Base-by-base conservation (phyloP, 176 grass and related monocot species). In the Juncus effusus region DNA sequence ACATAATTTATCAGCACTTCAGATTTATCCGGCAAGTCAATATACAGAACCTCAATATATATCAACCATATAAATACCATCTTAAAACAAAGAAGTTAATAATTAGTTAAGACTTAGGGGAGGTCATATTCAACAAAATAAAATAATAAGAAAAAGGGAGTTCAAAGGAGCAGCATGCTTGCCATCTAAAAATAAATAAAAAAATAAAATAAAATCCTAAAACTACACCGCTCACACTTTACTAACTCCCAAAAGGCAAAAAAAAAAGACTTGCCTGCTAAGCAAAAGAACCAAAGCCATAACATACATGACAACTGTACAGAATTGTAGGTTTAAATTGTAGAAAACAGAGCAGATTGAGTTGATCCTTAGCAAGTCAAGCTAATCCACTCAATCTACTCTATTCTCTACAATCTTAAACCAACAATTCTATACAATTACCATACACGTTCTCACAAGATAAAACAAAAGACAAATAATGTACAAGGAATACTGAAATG, bases 91-190 rank as follows among this genome's bases (percentile, higher is more conserved):
- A 28, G 1, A 28, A 28, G 19, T 28, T 28, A 28, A 28, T 28
- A 28, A 28, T 28, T 28, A 28, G 19, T 28, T 28, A 28, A 28
- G 19, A 28, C 19, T 28, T 28, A 28, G 19, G 19, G 19, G 19
- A 28, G 19, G 19, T 28, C 19, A 28, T 28, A 28, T 28, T 28
- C 19, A 28, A 28, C 19, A 47, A 47, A 47, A 47, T 47, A 47
- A 47, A 47, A 6, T 6, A 47, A 47, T 47, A 47, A 47, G 4
- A 47, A 47, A 47, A 8, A 47, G 40, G 52, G 77, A 74, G 41
- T 69, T 63, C 36, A 74, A 60, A 73, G 79, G 87, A 79, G 83
- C 83, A 79, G 76, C 66, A 65, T 74, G 81, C 67, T 16, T 35
- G 49, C 77, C 45, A 75, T 70, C 7, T 19, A 6, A 71, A 41